phyloP scores from a whole-genome alignment of 2,329 filamentous ascomycete genomes.

The Dothideomycetes sp. region DNA sequence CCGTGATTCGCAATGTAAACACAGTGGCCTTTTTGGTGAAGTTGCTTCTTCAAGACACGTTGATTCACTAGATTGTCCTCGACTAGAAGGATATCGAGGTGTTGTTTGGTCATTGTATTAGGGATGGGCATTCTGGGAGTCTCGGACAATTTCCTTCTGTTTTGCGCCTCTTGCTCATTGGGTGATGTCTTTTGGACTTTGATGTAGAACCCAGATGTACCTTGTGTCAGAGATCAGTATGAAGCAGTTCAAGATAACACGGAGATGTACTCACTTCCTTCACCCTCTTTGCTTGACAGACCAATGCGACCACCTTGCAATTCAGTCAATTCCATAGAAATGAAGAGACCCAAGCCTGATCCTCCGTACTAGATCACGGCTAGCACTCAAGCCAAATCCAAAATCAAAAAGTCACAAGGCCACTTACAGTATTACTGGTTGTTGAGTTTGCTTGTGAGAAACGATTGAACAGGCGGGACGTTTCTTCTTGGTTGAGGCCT shows the following conservation, averaged over 20 bases:
- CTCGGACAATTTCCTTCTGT: not conserved
- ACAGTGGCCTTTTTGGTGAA: constrained; percentile 19
- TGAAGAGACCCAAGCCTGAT: constrained; percentile 60
- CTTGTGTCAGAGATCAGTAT: not conserved
- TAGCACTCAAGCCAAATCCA: too few relatives aligned
- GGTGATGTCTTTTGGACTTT: constrained; percentile 36
- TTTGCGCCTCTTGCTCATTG: not conserved
- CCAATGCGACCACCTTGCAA: constrained; percentile 62
- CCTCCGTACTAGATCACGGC: constrained; percentile 63
- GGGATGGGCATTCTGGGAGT: not conserved
- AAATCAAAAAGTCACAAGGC: too few relatives aligned
- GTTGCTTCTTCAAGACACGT: constrained; percentile 21
- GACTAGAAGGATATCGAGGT: constrained; percentile 16
- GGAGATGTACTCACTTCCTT: constrained; percentile 56
- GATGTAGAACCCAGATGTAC: constrained; percentile 32
- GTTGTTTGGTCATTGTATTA: too few relatives aligned
- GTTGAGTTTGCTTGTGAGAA: constrained; percentile 60
- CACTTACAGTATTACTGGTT: constrained; percentile 35
- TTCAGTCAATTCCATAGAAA: constrained; percentile 57
- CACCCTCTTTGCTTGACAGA: constrained; percentile 47
- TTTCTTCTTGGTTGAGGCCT: constrained; percentile 30
- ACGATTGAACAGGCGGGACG: constrained; percentile 51
- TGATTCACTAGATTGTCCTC: constrained; percentile 26
- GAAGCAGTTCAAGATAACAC: constrained; percentile 43
- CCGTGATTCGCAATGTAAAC: constrained; percentile 21